A percentile compares a stretch with the other conserved stretches of the same genome.
These are phyloP conservation scores for Aspergillus fijiensis DNA, from an alignment of 2,329 filamentous ascomycete genomes.

Conservation along the genomic window DNA sequence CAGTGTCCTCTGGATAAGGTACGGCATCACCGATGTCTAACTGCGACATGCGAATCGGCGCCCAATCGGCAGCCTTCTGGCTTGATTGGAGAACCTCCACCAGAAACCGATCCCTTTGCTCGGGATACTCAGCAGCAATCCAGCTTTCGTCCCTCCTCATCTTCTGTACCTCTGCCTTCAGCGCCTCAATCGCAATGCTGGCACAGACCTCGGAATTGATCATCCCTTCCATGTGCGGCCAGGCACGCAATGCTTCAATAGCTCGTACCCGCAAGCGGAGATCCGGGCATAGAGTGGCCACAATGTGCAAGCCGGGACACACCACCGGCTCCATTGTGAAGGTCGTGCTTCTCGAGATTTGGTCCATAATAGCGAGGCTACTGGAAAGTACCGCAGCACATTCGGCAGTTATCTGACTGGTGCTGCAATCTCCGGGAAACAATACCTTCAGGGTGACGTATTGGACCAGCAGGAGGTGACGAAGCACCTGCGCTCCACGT, in stretches of 20 bases:
- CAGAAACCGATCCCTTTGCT: background rate
- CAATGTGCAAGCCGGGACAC: slow-evolving; percentile 10
- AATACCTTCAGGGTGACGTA: slow-evolving; percentile 11
- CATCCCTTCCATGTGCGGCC: slow-evolving; percentile 19
- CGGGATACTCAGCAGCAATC: background rate
- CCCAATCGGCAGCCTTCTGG: background rate
- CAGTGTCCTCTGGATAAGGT: too few relatives aligned
- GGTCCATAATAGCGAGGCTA: slow-evolving; percentile 5
- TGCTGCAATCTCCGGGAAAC: slow-evolving; percentile 9
- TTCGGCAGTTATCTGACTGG: slow-evolving; percentile 6
- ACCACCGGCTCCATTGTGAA: slow-evolving; percentile 15
- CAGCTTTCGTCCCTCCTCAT: background rate
- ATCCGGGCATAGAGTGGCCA: slow-evolving; percentile 15
- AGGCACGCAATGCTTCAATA: slow-evolving; percentile 12
- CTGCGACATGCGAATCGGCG: background rate
- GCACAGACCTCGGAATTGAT: slow-evolving; percentile 16
- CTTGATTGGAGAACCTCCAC: background rate
- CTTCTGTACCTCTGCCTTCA: slow-evolving; percentile 10
- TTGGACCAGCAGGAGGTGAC: slow-evolving; percentile 8
- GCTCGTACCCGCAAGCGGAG: slow-evolving; percentile 13
- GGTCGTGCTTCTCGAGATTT: slow-evolving; percentile 10
- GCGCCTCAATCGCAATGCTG: slow-evolving; percentile 6
- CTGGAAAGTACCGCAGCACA: slow-evolving; percentile 6
- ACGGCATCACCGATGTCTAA: background rate
- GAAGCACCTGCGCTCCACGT: slow-evolving; percentile 8